These are phyloP conservation scores for Paragyromitra xinjiangensis DNA, from an alignment of 495 filamentous ascomycete species.

Conservation along the genomic window DNA sequence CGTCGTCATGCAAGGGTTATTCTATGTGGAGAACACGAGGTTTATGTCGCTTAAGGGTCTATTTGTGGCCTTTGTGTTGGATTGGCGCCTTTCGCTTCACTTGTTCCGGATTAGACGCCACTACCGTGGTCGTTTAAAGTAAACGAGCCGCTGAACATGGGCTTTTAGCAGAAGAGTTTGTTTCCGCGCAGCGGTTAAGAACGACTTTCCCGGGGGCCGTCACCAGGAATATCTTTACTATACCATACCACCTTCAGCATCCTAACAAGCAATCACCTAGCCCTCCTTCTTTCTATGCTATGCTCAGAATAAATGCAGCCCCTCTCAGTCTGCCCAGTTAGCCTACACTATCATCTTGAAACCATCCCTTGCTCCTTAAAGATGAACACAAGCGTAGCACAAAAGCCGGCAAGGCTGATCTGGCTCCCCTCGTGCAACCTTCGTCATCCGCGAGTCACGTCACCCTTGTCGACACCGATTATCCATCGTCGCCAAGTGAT, in stretches of 20 bases:
- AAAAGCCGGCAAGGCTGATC: constrained; percentile 11
- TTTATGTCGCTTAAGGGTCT: constrained; percentile 2
- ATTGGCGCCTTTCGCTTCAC: not conserved
- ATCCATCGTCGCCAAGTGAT: not conserved
- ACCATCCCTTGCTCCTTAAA: not conserved
- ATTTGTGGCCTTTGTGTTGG: constrained; percentile 21
- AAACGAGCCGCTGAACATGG: not conserved
- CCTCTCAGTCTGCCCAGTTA: constrained; percentile 4
- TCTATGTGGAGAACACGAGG: not conserved
- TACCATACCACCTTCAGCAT: not conserved
- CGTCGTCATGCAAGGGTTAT: constrained; percentile 1
- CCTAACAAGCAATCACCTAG: not conserved
- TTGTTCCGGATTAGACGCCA: constrained; percentile 11
- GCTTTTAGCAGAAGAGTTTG: not conserved
- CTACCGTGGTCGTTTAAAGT: not conserved
- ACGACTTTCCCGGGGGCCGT: not conserved
- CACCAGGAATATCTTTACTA: not conserved
- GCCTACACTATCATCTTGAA: not conserved
- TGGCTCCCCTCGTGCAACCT: constrained; percentile 4
- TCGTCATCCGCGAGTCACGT: not conserved
- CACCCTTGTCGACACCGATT: not conserved
- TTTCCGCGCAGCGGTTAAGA: not conserved
- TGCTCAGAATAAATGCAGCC: not conserved
- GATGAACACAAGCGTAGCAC: constrained; percentile 14
- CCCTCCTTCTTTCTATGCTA: not conserved